phyloP scores from a whole-genome alignment of 352 stramenopile species.

The Globisporangium middletonii region DNA sequence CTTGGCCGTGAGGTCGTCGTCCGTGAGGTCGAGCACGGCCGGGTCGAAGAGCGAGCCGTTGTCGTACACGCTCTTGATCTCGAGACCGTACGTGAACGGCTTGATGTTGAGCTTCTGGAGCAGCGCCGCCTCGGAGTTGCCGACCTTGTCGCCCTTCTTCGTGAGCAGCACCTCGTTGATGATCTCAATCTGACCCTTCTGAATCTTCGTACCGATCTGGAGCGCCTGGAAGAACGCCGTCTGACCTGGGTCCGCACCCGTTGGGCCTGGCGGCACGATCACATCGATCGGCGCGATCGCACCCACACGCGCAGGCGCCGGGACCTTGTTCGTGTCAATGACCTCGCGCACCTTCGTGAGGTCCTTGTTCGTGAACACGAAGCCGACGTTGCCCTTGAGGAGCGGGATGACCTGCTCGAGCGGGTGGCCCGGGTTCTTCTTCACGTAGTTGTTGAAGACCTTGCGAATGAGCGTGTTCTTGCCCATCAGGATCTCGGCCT shows the following conservation, averaged over 20 bases:
- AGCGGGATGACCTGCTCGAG: constrained; percentile 85
- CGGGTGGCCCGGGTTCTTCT: constrained; percentile 96
- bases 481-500: constrained; percentile 97
- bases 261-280: constrained; percentile 95
- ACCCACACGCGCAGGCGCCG: constrained; percentile 95
- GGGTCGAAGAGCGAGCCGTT: constrained; percentile 98
- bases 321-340: constrained; percentile 89
- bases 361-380: constrained; percentile 99
- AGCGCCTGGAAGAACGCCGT: constrained; percentile 99
- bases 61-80: constrained; percentile 97
- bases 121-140: constrained; percentile 96
- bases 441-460: constrained; percentile 95
- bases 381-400: constrained; percentile 97
- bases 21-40: constrained; percentile 97
- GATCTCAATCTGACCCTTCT: constrained; percentile 99
- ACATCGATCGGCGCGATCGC: constrained; percentile 95
- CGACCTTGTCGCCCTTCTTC: constrained; percentile 95
- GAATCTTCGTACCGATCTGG: constrained; percentile 99
- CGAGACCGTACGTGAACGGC: constrained; percentile 98
- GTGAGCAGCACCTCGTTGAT: constrained; percentile 95
- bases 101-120: constrained; percentile 99
- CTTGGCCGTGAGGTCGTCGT: constrained; percentile 95
- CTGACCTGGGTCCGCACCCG: constrained; percentile 98
- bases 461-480: constrained; percentile 99
- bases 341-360: constrained; percentile 89